Evolutionary conservation across 2,329 filamentous ascomycete genomes (phyloP), one percentile per base, ranked within the genome.

Genomic region (Zarea fungicola): DNA sequence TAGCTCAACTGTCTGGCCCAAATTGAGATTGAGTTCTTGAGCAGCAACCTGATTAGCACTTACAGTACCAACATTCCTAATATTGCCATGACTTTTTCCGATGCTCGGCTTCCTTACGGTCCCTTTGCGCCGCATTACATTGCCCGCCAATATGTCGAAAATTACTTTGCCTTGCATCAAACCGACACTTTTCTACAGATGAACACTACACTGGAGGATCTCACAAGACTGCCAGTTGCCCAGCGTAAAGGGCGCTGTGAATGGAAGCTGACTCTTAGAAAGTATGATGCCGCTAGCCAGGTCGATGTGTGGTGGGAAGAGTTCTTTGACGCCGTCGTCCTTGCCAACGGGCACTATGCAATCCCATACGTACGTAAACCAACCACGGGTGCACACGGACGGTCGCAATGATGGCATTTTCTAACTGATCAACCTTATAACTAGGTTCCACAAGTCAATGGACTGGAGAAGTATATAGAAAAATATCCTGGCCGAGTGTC

Each of bases 1-100:
- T 6, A 9, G 18, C 9, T 35, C 21, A 11, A 18, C 16, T 13
- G 1, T 28, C 22, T 22, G 6, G 11, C 3, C 23, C 8, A 5
- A 5, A 29, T 14, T 13, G 8, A 40, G 26, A 46, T 28, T 18
- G 4, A 16, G 4, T 3, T 8, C 10, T 31, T 8, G n/a, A 28
- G 42, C 14, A 37, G 40, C 19, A 31, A 11, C 2, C n/a, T n/a
- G n/a, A n/a, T n/a, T n/a, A n/a, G n/a, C n/a, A n/a, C n/a, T n/a
- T n/a, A n/a, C 21, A 70, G 76, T 2, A 81, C 78, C 2, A 81
- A 81, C 42, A 76, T 81, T 0, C 77, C 77, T 0, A 71, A 75
- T 32, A 73, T 79, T 28, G 76, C 75, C 19, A 80, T 80, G 77
- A 70, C 65, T 5, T 78, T 80, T 54, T 79, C 76, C 0, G 77